Evolutionary conservation across 345 rosid species (phyloP).

Genomic region (Lepidium sativum): DNA sequence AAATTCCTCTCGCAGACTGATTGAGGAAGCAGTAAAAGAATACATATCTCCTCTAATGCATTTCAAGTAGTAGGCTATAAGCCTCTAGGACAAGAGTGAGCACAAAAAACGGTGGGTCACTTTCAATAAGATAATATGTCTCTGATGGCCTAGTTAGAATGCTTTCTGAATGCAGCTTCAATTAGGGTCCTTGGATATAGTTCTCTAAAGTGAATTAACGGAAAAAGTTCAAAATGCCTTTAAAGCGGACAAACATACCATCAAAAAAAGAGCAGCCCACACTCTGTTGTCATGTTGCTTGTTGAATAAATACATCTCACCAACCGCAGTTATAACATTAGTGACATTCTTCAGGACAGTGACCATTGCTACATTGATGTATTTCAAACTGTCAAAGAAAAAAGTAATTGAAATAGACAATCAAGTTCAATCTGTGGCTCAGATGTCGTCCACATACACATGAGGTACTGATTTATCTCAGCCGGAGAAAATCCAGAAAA

Average conservation of each 20-base stretch:
- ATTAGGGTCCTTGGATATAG: background rate
- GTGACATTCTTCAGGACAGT: constrained; percentile 97
- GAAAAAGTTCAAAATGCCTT: background rate
- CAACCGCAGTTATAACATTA: constrained; percentile 90
- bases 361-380: constrained; percentile 99
- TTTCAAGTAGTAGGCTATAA: background rate
- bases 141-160: background rate
- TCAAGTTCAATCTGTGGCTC: background rate
- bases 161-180: background rate
- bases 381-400: constrained; percentile 65
- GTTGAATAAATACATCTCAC: constrained; percentile 90
- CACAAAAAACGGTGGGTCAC: background rate
- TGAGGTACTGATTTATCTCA: background rate
- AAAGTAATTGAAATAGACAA: background rate
- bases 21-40: background rate
- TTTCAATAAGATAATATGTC: background rate
- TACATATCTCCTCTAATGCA: background rate
- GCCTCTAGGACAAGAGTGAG: background rate
- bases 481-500: background rate
- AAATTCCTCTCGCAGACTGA: background rate
- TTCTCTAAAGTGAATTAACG: background rate
- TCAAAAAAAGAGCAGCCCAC: constrained; percentile 92
- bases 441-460: background rate
- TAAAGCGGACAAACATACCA: constrained; percentile 45
- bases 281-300: constrained; percentile 92